Evolutionary conservation across 2,329 filamentous ascomycete genomes (phyloP).

Genomic region (Fusarium coicis): DNA sequence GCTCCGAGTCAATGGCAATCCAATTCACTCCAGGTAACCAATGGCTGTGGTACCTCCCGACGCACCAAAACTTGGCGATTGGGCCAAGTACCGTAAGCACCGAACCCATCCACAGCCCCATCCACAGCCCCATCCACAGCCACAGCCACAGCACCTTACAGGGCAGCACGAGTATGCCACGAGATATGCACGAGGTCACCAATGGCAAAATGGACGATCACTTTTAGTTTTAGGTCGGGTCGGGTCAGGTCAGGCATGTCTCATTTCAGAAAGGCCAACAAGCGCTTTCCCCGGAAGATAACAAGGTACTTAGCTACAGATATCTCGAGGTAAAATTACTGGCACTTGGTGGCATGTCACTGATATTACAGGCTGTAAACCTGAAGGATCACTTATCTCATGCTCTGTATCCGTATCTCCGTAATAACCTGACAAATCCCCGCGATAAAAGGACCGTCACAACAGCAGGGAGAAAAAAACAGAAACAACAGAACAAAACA

Average conservation of each 20-base stretch:
- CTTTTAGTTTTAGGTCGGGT: conserved; percentile 5
- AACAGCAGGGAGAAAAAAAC: neutral
- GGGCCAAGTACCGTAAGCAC: conserved; percentile 17
- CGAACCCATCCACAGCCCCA: neutral
- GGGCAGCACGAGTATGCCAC: conserved; percentile 27
- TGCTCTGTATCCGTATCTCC: neutral
- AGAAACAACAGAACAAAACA: neutral
- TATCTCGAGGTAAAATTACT: conserved; percentile 12
- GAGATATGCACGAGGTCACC: conserved; percentile 28
- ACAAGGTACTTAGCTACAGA: neutral
- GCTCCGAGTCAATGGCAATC: conserved; percentile 23
- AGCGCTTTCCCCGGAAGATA: conserved; percentile 22
- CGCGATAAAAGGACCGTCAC: neutral
- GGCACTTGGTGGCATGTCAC: conserved; percentile 1
- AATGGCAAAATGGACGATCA: conserved; percentile 26
- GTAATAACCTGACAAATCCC: neutral
- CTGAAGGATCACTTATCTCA: neutral
- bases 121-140: neutral
- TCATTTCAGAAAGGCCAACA: conserved; percentile 11
- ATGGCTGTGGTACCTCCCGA: conserved; percentile 4
- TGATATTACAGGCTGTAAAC: neutral
- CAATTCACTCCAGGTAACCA: neutral
- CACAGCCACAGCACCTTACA: neutral
- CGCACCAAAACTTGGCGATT: conserved; percentile 12
- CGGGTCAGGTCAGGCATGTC: neutral